Percentiles rank a stretch among this genome's conserved stretches.
Evolutionary conservation across 1,139 yeast genomes (phyloP).

Genomic region (Suhomyces taliae): DNA sequence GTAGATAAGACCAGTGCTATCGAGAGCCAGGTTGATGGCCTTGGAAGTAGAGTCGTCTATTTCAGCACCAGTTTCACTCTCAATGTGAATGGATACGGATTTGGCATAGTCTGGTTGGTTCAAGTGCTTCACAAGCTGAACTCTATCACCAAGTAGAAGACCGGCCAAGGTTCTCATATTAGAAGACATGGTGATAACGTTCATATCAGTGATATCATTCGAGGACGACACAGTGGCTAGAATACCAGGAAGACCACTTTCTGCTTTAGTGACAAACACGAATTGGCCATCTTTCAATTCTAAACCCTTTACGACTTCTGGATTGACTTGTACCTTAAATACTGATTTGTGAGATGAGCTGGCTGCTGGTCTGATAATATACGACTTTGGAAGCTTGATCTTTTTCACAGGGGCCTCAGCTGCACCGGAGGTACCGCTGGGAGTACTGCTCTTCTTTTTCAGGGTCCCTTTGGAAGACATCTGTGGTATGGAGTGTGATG

Average conservation of each 20-base stretch:
- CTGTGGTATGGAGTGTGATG: not conserved
- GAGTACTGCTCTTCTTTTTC: conserved; percentile 26
- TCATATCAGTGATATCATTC: conserved; percentile 38
- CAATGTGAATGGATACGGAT: conserved; percentile 18
- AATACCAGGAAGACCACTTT: conserved; percentile 45
- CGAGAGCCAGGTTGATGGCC: conserved; percentile 39
- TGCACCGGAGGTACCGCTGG: conserved; percentile 18
- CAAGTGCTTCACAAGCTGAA: conserved; percentile 45
- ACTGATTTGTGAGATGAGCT: conserved; percentile 27
- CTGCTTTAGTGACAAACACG: conserved; percentile 50
- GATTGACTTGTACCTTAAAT: conserved; percentile 49
- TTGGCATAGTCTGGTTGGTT: conserved; percentile 54
- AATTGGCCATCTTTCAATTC: conserved; percentile 58
- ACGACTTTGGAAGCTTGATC: conserved; percentile 46
- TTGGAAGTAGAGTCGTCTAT: conserved; percentile 2
- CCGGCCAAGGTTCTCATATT: conserved; percentile 55
- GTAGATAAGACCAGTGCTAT: conserved; percentile 53
- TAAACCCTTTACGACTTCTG: conserved; percentile 51
- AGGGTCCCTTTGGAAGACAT: conserved; percentile 34
- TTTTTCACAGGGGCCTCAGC: conserved; percentile 33
- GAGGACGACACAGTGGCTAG: conserved; percentile 46
- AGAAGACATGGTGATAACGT: conserved; percentile 55
- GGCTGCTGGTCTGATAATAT: conserved; percentile 60
- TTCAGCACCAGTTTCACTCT: conserved; percentile 3
- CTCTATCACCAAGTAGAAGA: conserved; percentile 70